A percentile compares a stretch with the other conserved stretches of the same genome.
These are phyloP conservation scores for Epichloe sylvatica DNA, from an alignment of 2,329 filamentous ascomycete genomes.

Conservation along the genomic window DNA sequence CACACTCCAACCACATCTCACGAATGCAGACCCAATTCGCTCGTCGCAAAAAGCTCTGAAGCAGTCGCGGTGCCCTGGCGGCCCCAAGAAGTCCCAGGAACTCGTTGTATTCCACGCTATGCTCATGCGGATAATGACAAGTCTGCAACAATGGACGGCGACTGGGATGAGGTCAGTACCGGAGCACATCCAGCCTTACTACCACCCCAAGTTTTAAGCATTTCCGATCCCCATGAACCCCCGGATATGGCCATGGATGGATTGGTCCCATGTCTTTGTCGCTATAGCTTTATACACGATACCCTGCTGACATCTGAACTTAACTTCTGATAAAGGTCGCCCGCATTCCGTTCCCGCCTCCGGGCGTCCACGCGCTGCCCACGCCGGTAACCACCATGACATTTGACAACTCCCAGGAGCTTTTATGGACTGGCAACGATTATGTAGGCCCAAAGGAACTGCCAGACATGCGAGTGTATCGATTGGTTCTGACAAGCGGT, in stretches of 20 bases:
- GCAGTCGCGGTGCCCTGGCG: conserved; percentile 5
- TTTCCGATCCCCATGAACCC: neutral
- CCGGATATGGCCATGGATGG: neutral
- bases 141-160: conserved; percentile 44
- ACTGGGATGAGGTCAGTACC: conserved; percentile 48
- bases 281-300: neutral
- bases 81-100: conserved; percentile 1
- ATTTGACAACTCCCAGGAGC: conserved; percentile 79
- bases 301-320: conserved; percentile 3
- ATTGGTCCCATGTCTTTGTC: neutral
- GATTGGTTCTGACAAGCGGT: conserved; percentile 12
- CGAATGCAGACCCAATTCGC: neutral
- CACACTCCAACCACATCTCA: neutral
- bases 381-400: conserved; percentile 66
- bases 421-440: conserved; percentile 88
- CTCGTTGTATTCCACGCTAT: conserved; percentile 15
- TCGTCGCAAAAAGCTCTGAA: conserved; percentile 1
- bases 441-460: conserved; percentile 44
- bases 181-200: conserved; percentile 11
- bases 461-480: neutral
- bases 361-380: conserved; percentile 54
- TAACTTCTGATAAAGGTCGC: conserved; percentile 43
- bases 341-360: conserved; percentile 68
- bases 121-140: conserved; percentile 23
- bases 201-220: neutral